Evolutionary conservation across 768 basidiomycete genomes (phyloP).

Genomic region (Rhodocollybia butyracea): DNA sequence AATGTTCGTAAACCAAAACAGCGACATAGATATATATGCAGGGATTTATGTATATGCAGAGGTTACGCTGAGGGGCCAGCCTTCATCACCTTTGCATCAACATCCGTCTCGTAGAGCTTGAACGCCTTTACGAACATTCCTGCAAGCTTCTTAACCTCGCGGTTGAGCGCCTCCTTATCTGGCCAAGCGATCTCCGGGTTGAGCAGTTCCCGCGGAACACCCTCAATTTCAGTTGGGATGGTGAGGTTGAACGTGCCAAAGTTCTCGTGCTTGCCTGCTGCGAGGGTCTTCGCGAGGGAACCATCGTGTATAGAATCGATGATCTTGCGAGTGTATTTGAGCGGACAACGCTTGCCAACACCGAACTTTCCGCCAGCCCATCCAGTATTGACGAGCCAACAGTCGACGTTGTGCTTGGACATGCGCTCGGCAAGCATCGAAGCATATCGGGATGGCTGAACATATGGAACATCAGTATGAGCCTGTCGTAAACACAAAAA

Average conservation of each 20-base stretch:
- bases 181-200: conserved; percentile 87
- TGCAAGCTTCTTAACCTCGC: conserved; percentile 83
- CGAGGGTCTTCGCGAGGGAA: conserved; percentile 81
- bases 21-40: too few relatives aligned
- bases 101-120: conserved; percentile 85
- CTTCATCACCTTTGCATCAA: conserved; percentile 71
- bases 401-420: conserved; percentile 83
- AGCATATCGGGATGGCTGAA: conserved; percentile 89
- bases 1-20: not conserved
- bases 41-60: not conserved
- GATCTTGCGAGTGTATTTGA: conserved; percentile 93
- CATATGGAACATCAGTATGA: not conserved
- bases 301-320: conserved; percentile 97
- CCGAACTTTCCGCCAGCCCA: conserved; percentile 96
- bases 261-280: conserved; percentile 80
- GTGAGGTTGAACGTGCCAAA: conserved; percentile 81
- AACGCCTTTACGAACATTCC: conserved; percentile 96
- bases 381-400: conserved; percentile 99
- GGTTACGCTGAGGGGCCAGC: conserved; percentile 72
- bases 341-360: conserved; percentile 88
- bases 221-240: conserved; percentile 79
- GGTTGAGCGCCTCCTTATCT: conserved; percentile 85
- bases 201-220: conserved; percentile 88
- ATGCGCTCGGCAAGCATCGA: conserved; percentile 96
- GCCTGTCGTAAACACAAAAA: not conserved